Evolutionary conservation across 2,329 filamentous ascomycete species (phyloP).

Genomic region (Monosporascus ibericus): DNA sequence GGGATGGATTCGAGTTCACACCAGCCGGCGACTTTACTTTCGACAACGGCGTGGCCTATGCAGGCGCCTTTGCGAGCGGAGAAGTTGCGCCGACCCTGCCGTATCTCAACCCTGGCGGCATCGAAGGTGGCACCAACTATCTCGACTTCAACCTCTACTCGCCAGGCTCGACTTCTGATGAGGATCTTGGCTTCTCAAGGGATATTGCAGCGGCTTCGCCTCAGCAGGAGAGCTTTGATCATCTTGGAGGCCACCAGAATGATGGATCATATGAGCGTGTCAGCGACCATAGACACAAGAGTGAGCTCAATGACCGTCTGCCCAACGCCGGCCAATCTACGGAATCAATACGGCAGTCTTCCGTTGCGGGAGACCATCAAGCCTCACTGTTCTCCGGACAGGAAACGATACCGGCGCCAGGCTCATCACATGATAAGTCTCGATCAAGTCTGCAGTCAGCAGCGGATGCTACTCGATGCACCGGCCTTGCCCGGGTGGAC

Average conservation of each 20-base stretch:
- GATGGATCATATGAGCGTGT: background rate
- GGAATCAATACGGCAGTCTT: background rate
- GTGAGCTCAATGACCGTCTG: background rate
- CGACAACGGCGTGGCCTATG: background rate
- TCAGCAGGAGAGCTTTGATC: background rate
- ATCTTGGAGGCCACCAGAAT: background rate
- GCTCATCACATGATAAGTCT: background rate
- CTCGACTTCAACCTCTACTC: conserved; percentile 52
- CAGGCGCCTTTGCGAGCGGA: background rate
- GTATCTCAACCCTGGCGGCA: conserved; percentile 32
- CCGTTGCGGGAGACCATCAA: no score
- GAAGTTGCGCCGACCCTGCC: conserved; percentile 26
- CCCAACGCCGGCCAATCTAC: background rate
- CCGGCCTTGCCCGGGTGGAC: background rate
- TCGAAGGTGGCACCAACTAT: conserved; percentile 37
- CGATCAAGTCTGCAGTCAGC: background rate
- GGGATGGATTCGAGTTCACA: background rate
- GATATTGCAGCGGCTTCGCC: conserved; percentile 15
- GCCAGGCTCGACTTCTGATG: conserved; percentile 40
- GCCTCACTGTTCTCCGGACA: background rate
- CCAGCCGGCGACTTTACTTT: conserved; percentile 6
- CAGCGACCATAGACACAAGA: background rate
- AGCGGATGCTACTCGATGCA: background rate
- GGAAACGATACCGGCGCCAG: background rate
- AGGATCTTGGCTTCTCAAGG: conserved; percentile 32